phyloP scores from a whole-genome alignment of 2,329 filamentous ascomycete genomes.

The Xylaria sp. region DNA sequence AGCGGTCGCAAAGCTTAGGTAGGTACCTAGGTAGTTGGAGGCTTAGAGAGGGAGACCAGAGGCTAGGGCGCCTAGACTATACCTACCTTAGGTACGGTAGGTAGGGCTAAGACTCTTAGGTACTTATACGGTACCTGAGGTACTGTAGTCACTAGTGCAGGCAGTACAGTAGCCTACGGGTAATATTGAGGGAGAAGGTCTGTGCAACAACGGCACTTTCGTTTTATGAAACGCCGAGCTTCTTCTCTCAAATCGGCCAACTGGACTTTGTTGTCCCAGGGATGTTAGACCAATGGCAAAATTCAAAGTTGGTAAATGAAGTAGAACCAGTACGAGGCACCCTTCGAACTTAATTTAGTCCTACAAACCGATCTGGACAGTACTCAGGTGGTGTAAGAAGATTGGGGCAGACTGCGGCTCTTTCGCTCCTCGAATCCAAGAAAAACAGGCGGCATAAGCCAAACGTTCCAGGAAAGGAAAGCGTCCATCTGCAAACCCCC shows the following conservation, averaged over 20 bases:
- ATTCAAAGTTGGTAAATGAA: background rate
- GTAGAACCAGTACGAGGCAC: background rate
- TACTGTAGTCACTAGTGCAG: background rate
- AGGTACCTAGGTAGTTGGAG: conserved; percentile 3
- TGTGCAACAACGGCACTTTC: conserved; percentile 35
- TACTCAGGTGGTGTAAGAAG: background rate
- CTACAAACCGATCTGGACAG: background rate
- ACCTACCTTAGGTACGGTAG: background rate
- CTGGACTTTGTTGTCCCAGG: background rate
- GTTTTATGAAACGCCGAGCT: conserved; percentile 28
- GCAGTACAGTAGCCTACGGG: conserved; percentile 11
- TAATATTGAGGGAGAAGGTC: conserved; percentile 32
- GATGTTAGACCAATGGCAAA: background rate
- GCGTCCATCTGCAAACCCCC: conserved; percentile 19
- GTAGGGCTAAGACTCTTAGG: background rate
- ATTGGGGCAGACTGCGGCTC: conserved; percentile 25
- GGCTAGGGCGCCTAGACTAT: background rate
- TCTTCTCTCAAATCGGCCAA: background rate
- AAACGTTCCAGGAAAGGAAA: conserved; percentile 26
- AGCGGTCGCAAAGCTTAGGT: conserved; percentile 24
- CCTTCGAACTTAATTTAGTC: background rate
- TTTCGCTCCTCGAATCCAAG: conserved; percentile 8
- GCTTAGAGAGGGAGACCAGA: background rate
- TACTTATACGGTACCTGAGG: background rate
- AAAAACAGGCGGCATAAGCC: conserved; percentile 12